Evolutionary conservation across 108 stramenopile species (phyloP), one percentile per base, ranked within the genome.

Genomic region (Skeletonema menzelii): DNA sequence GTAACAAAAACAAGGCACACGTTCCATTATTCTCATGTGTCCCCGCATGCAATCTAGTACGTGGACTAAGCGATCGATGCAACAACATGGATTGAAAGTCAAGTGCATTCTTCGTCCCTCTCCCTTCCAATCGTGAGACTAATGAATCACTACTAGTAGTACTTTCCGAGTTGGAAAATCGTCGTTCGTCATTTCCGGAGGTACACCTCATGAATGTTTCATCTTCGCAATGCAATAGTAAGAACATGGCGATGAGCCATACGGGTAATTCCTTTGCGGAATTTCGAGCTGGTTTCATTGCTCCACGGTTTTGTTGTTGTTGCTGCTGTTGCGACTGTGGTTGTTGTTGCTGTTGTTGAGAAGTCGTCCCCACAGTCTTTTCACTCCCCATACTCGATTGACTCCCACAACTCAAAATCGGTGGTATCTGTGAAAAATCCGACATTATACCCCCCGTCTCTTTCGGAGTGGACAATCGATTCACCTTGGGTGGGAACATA

Each of bases 261-360:
- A 92, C 91, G 1, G 94, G 94, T 7, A 95, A 68, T 68, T 95
- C 94, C 61, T 91, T 91, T 1, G 93, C 93, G 0, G 90, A 86
- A 34, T 79, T 70, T 19, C 79, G 67, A 15, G 80, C 80, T 34
- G 80, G 76, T 37, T 77, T 82, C 72, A 79, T 72, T 53, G 69
- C 26, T 14, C 34, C 53, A 27, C 56, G 30, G 14, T 58, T 38
- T 8, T 37, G 59, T 3, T 72, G 70, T 10, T 53, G 70, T 0
- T 46, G 49, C 3, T 20, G 42, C 20, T 46, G 63, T 8, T 46
- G 4, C 37, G 30, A 22, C 49, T 7, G 24, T 47, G 46, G 4
- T 42, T 42, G 14, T 42, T 42, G n/a, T n/a, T n/a, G n/a, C 31
- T 32, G 31, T 7, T 32, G 5, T 7, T 32, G 31, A 32, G 7